Evolutionary conservation across 2,329 filamentous ascomycete genomes (phyloP).

Genomic region (Epichloe coenophiala): DNA sequence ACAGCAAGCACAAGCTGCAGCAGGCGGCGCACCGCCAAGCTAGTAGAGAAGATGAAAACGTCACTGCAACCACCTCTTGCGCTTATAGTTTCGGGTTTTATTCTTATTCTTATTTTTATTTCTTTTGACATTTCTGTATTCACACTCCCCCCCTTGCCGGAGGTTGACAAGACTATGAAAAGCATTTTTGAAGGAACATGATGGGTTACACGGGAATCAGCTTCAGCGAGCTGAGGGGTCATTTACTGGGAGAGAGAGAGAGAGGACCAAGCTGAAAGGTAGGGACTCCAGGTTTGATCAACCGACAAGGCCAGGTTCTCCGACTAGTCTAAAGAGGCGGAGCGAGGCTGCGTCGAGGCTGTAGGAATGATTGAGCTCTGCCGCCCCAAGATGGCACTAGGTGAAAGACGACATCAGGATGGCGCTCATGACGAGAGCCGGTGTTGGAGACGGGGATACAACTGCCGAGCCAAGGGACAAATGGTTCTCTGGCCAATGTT

Average conservation of each 20-base stretch:
- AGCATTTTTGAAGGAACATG: slow-evolving; percentile 1
- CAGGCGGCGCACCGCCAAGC: slow-evolving; percentile 3
- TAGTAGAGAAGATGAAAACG: slow-evolving; percentile 3
- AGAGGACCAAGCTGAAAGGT: not conserved
- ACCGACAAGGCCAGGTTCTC: not conserved
- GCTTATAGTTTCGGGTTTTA: not conserved
- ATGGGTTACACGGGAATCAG: not conserved
- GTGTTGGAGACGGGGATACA: not conserved
- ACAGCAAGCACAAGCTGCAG: slow-evolving; percentile 11
- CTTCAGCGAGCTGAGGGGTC: not conserved
- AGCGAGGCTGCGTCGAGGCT: not conserved
- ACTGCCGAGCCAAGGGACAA: not conserved
- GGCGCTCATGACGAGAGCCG: not conserved
- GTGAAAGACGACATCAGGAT: no score
- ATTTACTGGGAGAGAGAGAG: not conserved
- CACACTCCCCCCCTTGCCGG: not conserved
- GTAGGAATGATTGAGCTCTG: not conserved
- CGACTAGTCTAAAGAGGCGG: not conserved
- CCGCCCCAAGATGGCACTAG: not conserved
- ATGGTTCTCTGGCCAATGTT: not conserved
- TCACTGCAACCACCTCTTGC: not conserved
- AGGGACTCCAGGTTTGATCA: not conserved
- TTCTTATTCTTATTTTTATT: no score
- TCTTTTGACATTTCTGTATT: not conserved
- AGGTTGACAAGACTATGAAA: slow-evolving; percentile 1